These are phyloP conservation scores for Rhizopogon roseolus DNA, from an alignment of 768 basidiomycete genomes.

Conservation along the genomic window DNA sequence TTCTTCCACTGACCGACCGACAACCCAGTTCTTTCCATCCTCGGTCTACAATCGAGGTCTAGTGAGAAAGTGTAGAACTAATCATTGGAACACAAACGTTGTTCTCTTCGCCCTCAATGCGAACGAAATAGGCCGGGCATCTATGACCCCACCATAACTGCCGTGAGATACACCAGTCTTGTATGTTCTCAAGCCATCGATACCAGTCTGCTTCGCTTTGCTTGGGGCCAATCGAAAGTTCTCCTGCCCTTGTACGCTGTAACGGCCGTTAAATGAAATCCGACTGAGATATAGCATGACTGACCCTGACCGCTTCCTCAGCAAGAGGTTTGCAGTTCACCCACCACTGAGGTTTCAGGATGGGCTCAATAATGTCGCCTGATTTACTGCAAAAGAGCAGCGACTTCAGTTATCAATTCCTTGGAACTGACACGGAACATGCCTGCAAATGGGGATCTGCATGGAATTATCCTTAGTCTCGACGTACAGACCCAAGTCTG, in stretches of 20 bases:
- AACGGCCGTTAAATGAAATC: not conserved
- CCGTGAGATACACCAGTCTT: constrained; percentile 99
- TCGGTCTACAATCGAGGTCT: constrained; percentile 34
- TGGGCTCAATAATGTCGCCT: constrained; percentile 91
- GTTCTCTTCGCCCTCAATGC: constrained; percentile 69
- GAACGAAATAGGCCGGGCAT: constrained; percentile 90
- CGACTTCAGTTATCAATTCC: constrained; percentile 1
- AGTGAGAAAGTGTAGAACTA: not conserved
- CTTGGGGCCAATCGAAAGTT: constrained; percentile 78
- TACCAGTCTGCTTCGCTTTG: constrained; percentile 93
- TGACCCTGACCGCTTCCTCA: constrained; percentile 81
- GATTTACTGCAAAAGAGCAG: constrained; percentile 61
- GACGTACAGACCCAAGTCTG: constrained; percentile 79
- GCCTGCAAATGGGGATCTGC: constrained; percentile 94
- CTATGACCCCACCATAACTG: constrained; percentile 99
- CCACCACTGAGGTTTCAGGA: constrained; percentile 99
- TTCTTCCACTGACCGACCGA: constrained; percentile 74
- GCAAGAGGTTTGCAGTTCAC: constrained; percentile 89
- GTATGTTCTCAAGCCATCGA: constrained; percentile 90
- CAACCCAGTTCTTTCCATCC: constrained; percentile 86
- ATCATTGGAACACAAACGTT: constrained; percentile 42
- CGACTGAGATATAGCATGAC: constrained; percentile 1
- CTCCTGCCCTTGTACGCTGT: constrained; percentile 86
- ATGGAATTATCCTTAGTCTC: constrained; percentile 96
- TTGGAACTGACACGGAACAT: constrained; percentile 14